Conservation (phyloP, 345 rosid species). For the Eucalyptus brandiana region DNA sequence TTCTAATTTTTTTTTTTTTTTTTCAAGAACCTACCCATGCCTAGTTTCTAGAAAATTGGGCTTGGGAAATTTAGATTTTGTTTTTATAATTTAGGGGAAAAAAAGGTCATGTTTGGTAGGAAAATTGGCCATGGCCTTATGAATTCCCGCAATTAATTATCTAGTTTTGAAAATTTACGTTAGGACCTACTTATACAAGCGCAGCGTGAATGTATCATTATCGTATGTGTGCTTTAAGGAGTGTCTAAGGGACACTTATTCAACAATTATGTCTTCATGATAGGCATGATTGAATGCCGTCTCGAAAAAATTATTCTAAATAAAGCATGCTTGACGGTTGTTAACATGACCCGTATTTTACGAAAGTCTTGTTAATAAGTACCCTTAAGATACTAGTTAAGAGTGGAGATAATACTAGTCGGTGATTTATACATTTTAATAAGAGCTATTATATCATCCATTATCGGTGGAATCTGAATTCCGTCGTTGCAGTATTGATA, state of each 20-base stretch:
- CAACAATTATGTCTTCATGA: too few species aligned
- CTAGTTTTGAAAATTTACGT: too few species aligned
- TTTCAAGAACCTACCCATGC: background rate
- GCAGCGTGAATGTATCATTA: too few species aligned
- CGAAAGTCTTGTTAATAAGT: background rate
- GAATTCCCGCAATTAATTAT: background rate
- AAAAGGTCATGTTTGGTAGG: background rate
- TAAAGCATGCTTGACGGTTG: background rate
- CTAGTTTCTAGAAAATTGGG: background rate
- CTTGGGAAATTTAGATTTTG: background rate
- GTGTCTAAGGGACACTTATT: too few species aligned
- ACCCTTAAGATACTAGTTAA: background rate
- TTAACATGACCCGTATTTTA: background rate
- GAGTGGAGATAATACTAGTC: background rate
- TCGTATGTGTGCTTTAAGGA: too few species aligned
- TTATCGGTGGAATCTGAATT: background rate
- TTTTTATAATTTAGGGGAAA: background rate
- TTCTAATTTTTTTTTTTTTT: too few species aligned
- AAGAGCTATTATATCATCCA: background rate
- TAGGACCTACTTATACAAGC: too few species aligned
- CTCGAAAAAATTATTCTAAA: background rate
- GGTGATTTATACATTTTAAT: background rate
- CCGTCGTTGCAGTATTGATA: rapidly evolving
- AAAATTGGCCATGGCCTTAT: background rate
- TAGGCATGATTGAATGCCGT: too few species aligned